Base-by-base conservation (phyloP, 1,139 yeast genomes). In the Hansenula sp. region DNA sequence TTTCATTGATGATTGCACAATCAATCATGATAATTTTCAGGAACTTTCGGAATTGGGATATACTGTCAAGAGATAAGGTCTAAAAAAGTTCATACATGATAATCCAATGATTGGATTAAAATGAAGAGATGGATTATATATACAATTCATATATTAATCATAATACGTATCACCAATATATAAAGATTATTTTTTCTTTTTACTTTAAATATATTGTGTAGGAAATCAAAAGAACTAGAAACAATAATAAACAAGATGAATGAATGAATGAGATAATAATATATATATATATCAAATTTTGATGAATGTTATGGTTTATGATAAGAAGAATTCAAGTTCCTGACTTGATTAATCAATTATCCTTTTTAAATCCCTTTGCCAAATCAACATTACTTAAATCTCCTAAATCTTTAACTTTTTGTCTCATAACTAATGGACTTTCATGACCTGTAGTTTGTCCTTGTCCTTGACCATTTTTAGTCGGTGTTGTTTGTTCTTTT, bases 361-460 rank as follows among this genome's bases (percentile, higher is more conserved):
- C 61, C 33, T 60, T 59, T 48, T 64, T 65, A 44, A 66, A 66
- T 1, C 71, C 71, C 44, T 66, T 67, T 2, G 73, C 70, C 37
- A 74, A 55, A 55, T 74, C 79, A 33, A 72, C 74, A 48, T 73
- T 71, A 45, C 69, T 68, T 38, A 72, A 58, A 50, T 72, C 78
- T 2, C 73, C 73, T 11, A 68, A 54, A 19, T 59, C 64, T 28
- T 60, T 59, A 18, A 51, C 53, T 33, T 53, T 56, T 16, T 41
- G 52, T 41, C 48, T 49, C 45, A 48, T 40, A 19, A 51, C 49
- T 40, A 51, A 43, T 33, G 56, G 54, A 38, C 54, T 47, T 37
- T 55, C 51, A 12, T 19, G n/a, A n/a, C n/a, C n/a, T n/a, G n/a
- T 21, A 41, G 41, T 28, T 40, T 41, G 18, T 35, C 45, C 39